Conservation (phyloP, 2,329 filamentous ascomycete species). For the Claviceps sp. region DNA sequence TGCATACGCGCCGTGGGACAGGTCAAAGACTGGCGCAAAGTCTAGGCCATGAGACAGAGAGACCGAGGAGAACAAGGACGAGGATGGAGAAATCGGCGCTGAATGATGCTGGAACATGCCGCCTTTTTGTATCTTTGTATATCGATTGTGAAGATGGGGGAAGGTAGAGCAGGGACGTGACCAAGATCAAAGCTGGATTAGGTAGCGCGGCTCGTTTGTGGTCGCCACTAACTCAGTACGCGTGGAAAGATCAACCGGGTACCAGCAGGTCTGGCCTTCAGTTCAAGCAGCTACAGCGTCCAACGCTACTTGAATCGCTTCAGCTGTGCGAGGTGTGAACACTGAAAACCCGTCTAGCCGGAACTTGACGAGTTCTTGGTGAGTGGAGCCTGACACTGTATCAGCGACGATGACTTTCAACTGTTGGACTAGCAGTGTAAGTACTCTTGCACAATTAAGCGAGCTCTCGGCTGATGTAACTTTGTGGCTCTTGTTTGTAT, state of each 20-base stretch:
- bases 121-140: background rate
- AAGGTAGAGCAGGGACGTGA: background rate
- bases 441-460: conserved; percentile 7
- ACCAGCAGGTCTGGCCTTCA: conserved; percentile 3
- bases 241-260: conserved; percentile 1
- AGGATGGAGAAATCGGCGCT: conserved; percentile 32
- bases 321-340: conserved; percentile 2
- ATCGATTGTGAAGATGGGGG: background rate
- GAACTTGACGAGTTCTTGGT: background rate
- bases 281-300: background rate
- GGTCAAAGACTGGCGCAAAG: conserved; percentile 10
- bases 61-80: conserved; percentile 18
- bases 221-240: background rate
- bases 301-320: background rate
- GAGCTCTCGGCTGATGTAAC: conserved; percentile 6
- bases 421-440: background rate
- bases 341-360: background rate
- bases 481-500: background rate
- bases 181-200: background rate
- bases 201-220: background rate
- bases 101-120: conserved; percentile 44
- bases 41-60: conserved; percentile 25
- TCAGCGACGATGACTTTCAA: background rate
- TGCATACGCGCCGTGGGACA: conserved; percentile 7
- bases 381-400: conserved; percentile 1